Conservation (phyloP, 306 rosid genomes). For the Inga oerstediana region DNA sequence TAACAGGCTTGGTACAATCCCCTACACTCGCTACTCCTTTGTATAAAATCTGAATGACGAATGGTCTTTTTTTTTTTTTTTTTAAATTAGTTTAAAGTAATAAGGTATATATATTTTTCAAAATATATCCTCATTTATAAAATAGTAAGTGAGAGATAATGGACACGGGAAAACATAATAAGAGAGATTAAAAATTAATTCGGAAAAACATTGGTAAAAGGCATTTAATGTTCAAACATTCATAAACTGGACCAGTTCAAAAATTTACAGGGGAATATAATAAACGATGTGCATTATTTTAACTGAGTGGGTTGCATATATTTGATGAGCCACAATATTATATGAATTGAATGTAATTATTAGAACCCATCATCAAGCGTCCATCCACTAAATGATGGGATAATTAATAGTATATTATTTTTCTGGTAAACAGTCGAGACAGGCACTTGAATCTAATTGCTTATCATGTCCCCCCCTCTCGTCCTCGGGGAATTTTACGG, state of each 20-base stretch:
- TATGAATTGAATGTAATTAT: not conserved
- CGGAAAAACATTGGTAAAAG: too few relatives aligned
- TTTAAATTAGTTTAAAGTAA: too few relatives aligned
- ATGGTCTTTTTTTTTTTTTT: too few relatives aligned
- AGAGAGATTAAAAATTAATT: too few relatives aligned
- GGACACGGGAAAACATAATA: too few relatives aligned
- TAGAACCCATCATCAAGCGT: not conserved
- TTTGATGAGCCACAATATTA: constrained; percentile 27
- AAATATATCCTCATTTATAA: too few relatives aligned
- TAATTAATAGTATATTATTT: not conserved
- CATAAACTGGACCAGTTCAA: too few relatives aligned
- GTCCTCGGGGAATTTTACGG: not conserved
- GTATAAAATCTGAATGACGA: too few relatives aligned
- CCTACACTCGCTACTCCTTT: not conserved
- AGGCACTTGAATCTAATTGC: not conserved
- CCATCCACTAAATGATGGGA: not conserved
- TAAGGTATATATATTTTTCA: too few relatives aligned
- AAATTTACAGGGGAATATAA: not conserved
- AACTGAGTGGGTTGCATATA: constrained; percentile 28
- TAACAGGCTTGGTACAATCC: too few relatives aligned
- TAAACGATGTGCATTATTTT: constrained; percentile 23
- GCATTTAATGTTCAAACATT: too few relatives aligned
- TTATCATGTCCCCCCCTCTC: not conserved
- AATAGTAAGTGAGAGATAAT: too few relatives aligned
- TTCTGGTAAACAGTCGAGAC: not conserved